phyloP scores from a whole-genome alignment of 176 grass and related monocot species.

The Aegilops speltoides region DNA sequence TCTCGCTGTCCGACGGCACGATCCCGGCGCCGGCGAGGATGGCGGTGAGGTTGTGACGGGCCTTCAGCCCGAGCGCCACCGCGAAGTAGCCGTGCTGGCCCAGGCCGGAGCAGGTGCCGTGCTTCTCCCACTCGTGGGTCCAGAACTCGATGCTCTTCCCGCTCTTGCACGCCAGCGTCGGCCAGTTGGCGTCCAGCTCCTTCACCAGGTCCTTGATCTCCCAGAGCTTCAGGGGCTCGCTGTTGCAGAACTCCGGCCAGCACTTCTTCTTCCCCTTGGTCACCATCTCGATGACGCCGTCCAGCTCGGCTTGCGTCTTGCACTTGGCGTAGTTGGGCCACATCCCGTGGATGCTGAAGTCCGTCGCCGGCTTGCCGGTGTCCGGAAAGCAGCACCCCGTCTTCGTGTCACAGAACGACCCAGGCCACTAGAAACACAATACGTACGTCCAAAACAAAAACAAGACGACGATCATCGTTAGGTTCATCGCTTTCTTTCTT shows the following conservation, averaged over 20 bases:
- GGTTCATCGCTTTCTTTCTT: not conserved
- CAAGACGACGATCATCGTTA: not conserved
- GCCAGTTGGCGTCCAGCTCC: slow-evolving; percentile 49
- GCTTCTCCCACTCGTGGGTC: slow-evolving; percentile 84
- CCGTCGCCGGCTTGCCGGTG: slow-evolving; percentile 51
- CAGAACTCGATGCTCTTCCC: slow-evolving; percentile 54
- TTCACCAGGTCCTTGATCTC: slow-evolving; percentile 51
- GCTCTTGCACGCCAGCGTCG: slow-evolving; percentile 58
- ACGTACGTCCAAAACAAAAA: too few relatives aligned
- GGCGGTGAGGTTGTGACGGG: slow-evolving; percentile 34
- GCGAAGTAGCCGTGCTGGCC: slow-evolving; percentile 60
- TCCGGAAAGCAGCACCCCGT: slow-evolving; percentile 60
- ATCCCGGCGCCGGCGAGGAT: slow-evolving; percentile 46
- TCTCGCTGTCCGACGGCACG: slow-evolving; percentile 40
- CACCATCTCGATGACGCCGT: not conserved
- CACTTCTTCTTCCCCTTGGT: slow-evolving; percentile 16
- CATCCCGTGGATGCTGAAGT: slow-evolving; percentile 72
- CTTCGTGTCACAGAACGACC: slow-evolving; percentile 62
- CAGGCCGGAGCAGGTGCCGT: slow-evolving; percentile 72
- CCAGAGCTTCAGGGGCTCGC: not conserved
- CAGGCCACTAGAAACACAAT: slow-evolving; percentile 54
- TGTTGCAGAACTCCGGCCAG: slow-evolving; percentile 45
- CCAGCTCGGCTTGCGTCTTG: not conserved
- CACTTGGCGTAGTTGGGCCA: slow-evolving; percentile 78
- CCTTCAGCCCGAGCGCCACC: slow-evolving; percentile 46